Conservation (phyloP, 2,329 filamentous ascomycete species). For the Neofusicoccum cordaticola region DNA sequence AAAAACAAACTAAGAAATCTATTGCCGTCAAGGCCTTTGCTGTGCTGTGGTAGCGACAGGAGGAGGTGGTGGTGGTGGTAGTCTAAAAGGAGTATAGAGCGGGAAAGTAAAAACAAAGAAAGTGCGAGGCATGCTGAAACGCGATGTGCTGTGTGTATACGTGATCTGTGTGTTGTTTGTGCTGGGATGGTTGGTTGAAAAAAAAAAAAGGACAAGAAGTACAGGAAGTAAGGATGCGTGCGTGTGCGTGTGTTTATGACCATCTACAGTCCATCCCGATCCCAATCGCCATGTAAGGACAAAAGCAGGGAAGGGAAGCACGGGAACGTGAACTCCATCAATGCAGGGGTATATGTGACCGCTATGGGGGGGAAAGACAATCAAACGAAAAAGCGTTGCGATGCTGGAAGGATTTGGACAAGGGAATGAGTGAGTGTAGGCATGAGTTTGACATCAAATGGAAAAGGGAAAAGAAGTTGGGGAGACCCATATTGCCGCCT, state of each 20-base stretch:
- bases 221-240: not conserved
- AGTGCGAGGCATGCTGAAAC: no score
- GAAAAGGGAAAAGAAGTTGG: not conserved
- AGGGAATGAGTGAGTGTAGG: not conserved
- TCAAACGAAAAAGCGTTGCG: not conserved
- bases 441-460: not conserved
- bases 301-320: constrained; percentile 2
- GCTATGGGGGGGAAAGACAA: constrained; percentile 2
- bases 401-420: not conserved
- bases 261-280: constrained; percentile 2
- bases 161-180: not conserved
- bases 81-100: not conserved
- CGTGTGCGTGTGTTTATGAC: not conserved
- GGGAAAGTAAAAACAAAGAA: not conserved
- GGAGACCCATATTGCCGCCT: constrained; percentile 7
- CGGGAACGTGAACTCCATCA: constrained; percentile 10
- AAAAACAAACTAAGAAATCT: not conserved
- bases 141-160: not conserved
- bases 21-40: not conserved
- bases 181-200: not conserved
- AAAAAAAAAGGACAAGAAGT: not conserved
- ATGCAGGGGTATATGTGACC: constrained; percentile 15
- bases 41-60: not conserved
- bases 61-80: not conserved
- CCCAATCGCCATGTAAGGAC: not conserved